Evolutionary conservation across 495 filamentous ascomycete species (phyloP).

Genomic region (Bombardia bombarda): DNA sequence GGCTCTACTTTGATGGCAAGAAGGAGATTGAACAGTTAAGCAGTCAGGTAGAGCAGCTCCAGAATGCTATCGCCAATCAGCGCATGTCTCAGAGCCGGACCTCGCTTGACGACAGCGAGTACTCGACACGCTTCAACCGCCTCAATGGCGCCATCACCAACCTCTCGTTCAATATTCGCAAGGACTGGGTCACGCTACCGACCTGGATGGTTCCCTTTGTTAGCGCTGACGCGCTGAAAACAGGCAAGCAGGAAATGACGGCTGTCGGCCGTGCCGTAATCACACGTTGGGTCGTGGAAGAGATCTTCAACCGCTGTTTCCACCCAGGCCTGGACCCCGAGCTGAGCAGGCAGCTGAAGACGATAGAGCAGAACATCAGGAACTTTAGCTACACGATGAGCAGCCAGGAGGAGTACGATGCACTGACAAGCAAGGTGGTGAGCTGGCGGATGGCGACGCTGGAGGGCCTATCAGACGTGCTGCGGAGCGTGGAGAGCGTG

Average conservation of each 20-base stretch:
- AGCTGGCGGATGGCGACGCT: slow-evolving; percentile 92
- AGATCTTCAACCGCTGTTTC: slow-evolving; percentile 85
- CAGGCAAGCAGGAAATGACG: slow-evolving; percentile 93
- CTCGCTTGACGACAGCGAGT: slow-evolving; percentile 93
- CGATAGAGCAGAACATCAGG: slow-evolving; percentile 84
- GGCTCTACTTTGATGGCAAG: slow-evolving; percentile 93
- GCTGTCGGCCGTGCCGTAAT: slow-evolving; percentile 88
- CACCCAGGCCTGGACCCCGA: slow-evolving; percentile 74
- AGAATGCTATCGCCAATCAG: slow-evolving; percentile 94
- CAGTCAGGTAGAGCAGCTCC: slow-evolving; percentile 84
- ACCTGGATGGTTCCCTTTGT: slow-evolving; percentile 68
- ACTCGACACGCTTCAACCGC: slow-evolving; percentile 79
- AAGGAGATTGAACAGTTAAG: slow-evolving; percentile 80
- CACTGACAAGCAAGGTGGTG: slow-evolving; percentile 75
- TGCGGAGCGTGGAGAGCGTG: slow-evolving; percentile 55
- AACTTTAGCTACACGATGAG: slow-evolving; percentile 57
- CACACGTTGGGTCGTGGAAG: slow-evolving; percentile 82
- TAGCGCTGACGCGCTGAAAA: slow-evolving; percentile 71
- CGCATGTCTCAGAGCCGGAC: slow-evolving; percentile 90
- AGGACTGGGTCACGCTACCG: slow-evolving; percentile 79
- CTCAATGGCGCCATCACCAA: slow-evolving; percentile 94
- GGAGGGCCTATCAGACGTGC: slow-evolving; percentile 71
- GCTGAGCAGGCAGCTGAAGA: slow-evolving; percentile 72
- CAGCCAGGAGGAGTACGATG: slow-evolving; percentile 83
- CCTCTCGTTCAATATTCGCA: slow-evolving; percentile 87